phyloP scores from a whole-genome alignment of 441 rosid genomes.

The Populus trichocarpa region DNA sequence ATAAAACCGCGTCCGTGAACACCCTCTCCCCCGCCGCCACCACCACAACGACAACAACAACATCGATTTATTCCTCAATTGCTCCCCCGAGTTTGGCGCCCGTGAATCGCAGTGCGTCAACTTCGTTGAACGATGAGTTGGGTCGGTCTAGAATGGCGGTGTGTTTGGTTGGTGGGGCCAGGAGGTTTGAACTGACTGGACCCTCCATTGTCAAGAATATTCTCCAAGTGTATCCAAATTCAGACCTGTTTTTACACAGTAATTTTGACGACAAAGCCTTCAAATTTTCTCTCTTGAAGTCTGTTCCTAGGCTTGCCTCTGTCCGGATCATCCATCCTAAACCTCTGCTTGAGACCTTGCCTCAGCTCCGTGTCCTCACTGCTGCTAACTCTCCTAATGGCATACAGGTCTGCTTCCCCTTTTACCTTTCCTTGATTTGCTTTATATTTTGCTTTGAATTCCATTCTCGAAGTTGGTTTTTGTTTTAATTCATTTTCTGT shows the following conservation, averaged over 20 bases:
- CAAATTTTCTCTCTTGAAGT: conserved; percentile 55
- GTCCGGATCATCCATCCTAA: conserved; percentile 47
- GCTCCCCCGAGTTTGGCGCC: background rate
- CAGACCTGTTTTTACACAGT: conserved; percentile 68
- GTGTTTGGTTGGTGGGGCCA: conserved; percentile 91
- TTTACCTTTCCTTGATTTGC: background rate
- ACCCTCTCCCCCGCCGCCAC: too few relatives aligned
- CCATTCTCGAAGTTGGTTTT: background rate
- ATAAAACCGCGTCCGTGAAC: too few relatives aligned
- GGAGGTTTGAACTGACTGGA: conserved; percentile 85
- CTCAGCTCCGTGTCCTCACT: conserved; percentile 62
- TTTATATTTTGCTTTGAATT: background rate
- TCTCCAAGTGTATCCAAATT: conserved; percentile 54
- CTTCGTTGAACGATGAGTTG: conserved; percentile 25
- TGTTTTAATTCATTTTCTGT: background rate
- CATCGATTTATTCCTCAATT: background rate
- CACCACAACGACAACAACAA: background rate
- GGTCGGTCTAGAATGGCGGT: conserved; percentile 58
- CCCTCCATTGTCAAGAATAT: conserved; percentile 67
- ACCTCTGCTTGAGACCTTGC: conserved; percentile 30
- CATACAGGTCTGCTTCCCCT: conserved; percentile 46
- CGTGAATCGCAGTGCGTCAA: conserved; percentile 8
- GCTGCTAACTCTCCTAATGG: conserved; percentile 72
- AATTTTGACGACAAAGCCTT: conserved; percentile 59
- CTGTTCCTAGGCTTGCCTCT: conserved; percentile 53